Evolutionary conservation across 1,284 basidiomycete genomes (phyloP).

Genomic region (Termitomyces sp.): DNA sequence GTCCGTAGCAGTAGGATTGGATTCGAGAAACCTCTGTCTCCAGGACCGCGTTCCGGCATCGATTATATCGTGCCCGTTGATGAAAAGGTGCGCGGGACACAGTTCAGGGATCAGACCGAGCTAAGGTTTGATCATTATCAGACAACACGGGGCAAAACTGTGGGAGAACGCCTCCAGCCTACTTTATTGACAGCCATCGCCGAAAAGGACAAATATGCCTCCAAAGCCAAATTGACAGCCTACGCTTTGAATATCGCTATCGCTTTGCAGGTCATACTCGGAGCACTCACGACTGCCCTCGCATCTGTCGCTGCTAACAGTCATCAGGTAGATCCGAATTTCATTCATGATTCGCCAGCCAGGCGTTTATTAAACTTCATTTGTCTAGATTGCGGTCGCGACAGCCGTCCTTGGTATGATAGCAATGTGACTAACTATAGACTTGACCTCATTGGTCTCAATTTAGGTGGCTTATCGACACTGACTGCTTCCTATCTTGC

Average conservation of each 20-base stretch:
- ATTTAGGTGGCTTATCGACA: conserved; percentile 54
- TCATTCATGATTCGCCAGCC: neutral
- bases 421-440: neutral
- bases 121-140: neutral
- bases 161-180: conserved; percentile 40
- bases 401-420: conserved; percentile 36
- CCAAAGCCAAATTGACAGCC: conserved; percentile 44
- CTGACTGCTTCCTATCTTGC: conserved; percentile 67
- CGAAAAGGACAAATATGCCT: conserved; percentile 38
- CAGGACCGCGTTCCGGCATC: conserved; percentile 19
- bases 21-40: conserved; percentile 4
- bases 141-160: conserved; percentile 28
- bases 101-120: neutral
- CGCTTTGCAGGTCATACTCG: conserved; percentile 55
- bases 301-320: conserved; percentile 45
- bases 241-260: conserved; percentile 47
- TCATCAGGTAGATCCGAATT: conserved; percentile 26
- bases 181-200: conserved; percentile 37
- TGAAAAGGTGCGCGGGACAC: conserved; percentile 15
- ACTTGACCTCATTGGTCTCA: conserved; percentile 23
- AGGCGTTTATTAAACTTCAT: neutral
- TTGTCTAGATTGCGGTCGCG: conserved; percentile 28
- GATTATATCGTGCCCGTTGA: conserved; percentile 24
- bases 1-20: conserved; percentile 9
- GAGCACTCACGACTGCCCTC: conserved; percentile 62